Percentiles rank a stretch among this genome's conserved stretches.
Evolutionary conservation across 2,329 filamentous ascomycete species (phyloP).

Genomic region (Ophiocordyceps sinensis): DNA sequence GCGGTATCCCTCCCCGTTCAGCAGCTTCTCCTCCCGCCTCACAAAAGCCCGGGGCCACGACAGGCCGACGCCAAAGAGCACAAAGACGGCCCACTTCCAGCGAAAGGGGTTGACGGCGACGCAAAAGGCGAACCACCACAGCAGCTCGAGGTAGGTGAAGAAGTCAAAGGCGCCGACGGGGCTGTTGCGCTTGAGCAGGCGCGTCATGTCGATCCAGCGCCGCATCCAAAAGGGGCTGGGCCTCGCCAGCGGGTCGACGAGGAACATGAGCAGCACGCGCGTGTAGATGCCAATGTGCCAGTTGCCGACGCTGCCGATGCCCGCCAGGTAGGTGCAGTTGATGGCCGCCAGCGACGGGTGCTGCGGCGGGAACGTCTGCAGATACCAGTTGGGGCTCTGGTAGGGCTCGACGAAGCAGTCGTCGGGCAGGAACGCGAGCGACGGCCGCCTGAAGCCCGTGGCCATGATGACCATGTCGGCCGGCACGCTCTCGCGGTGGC

Average conservation of each 20-base stretch:
- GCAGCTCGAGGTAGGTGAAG: constrained; percentile 72
- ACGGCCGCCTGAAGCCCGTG: constrained; percentile 65
- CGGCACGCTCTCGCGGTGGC: constrained; percentile 47
- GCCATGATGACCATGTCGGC: constrained; percentile 73
- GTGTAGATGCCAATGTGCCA: constrained; percentile 89
- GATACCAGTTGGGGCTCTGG: constrained; percentile 71
- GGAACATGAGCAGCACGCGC: constrained; percentile 72
- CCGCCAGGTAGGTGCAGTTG: constrained; percentile 70
- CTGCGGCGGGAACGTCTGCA: constrained; percentile 68
- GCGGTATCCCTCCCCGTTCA: constrained; percentile 20
- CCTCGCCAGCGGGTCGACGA: constrained; percentile 62
- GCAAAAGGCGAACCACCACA: constrained; percentile 78
- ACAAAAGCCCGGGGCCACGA: constrained; percentile 53
- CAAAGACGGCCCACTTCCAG: constrained; percentile 82
- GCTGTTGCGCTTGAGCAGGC: constrained; percentile 50
- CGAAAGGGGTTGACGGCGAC: constrained; percentile 70
- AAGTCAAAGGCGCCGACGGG: constrained; percentile 74
- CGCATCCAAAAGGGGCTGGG: constrained; percentile 65
- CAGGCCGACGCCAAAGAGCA: constrained; percentile 61
- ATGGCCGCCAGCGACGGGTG: constrained; percentile 64
- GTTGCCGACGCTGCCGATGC: constrained; percentile 70
- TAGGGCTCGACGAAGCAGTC: constrained; percentile 63
- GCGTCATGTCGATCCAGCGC: constrained; percentile 76
- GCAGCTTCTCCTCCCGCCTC: constrained; percentile 45
- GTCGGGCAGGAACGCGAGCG: constrained; percentile 56